These are phyloP conservation scores for Sinapis alba DNA, from an alignment of 441 rosid genomes.

Conservation along the genomic window DNA sequence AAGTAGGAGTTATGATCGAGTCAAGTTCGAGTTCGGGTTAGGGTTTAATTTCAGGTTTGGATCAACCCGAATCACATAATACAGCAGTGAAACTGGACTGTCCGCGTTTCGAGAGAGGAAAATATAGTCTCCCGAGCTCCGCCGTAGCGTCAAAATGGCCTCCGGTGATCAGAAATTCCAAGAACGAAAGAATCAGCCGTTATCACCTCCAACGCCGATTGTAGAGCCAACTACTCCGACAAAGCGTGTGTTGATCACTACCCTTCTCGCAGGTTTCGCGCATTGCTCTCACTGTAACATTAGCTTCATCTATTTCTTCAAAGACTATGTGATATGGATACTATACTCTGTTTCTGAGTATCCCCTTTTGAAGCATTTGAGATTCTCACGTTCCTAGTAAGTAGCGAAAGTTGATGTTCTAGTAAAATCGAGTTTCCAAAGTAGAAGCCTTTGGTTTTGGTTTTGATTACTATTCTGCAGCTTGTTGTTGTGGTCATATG, in stretches of 20 bases:
- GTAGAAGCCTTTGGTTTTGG: background rate
- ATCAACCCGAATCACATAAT: conserved; percentile 14
- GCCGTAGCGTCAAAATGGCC: conserved; percentile 39
- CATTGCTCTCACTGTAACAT: background rate
- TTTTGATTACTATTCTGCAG: background rate
- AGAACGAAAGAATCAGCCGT: conserved; percentile 24
- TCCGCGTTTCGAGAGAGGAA: background rate
- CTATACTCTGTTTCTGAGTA: background rate
- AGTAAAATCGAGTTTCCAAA: background rate
- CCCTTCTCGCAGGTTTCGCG: conserved; percentile 66
- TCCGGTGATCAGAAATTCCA: conserved; percentile 38
- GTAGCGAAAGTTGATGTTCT: too few species aligned
- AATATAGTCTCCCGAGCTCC: background rate
- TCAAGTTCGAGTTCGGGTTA: background rate
- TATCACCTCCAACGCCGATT: conserved; percentile 36
- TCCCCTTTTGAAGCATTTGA: background rate
- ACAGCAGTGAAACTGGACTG: background rate
- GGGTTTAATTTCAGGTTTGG: conserved; percentile 17
- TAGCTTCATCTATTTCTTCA: background rate
- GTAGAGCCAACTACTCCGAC: conserved; percentile 52
- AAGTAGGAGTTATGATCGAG: too few species aligned
- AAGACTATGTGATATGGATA: too few species aligned
- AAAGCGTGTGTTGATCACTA: conserved; percentile 61
- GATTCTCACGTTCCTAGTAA: too few species aligned
- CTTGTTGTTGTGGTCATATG: background rate